Base-by-base conservation (phyloP, 345 rosid genomes). In the Euphorbia lathyris region DNA sequence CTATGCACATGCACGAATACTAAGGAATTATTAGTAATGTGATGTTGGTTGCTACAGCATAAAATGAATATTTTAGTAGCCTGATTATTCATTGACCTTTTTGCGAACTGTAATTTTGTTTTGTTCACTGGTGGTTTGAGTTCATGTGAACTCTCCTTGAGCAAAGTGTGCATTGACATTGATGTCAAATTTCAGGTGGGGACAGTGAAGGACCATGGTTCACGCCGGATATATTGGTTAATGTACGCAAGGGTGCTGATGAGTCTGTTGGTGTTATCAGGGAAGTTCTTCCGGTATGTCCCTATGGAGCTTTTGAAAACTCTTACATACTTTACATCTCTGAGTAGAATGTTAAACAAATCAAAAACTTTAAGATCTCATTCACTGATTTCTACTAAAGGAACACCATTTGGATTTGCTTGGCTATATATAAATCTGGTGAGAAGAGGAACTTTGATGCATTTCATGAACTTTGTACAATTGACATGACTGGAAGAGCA, bases 141-240 rank as follows among this genome's bases (percentile, higher is more conserved):
- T 55, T 22, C 4, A 50, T 30, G 16, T 6, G 2, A 42, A 25
- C 5, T 60, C 29, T 43, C 34, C 36, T 67, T 52, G 50, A 53
- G n/a, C 17, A 16, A 22, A 10, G 56, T 1, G 30, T 20, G 60
- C 32, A 17, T 62, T 43, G 67, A 53, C 23, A 0, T 40, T 13
- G 25, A 30, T n/a, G n/a, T 50, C 64, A 9, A 29, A 20, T 45
- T 78, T 74, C 88, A 93, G 98, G 97, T 71, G 88, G 88, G 11
- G 97, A 92, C 67, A 82, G 73, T 52, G 97, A 95, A 67, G 92
- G 92, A 43, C 85, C 92, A 17, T 87, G 95, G 92, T 84, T 85
- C 79, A 83, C 90, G 84, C 91, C 97, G 16, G 97, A 95, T 76
- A 90, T 95, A 66, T 74, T 92, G 83, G 98, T 91, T 68, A 88